Percentiles rank a stretch among this genome's conserved stretches.
Conservation (phyloP, 2,329 filamentous ascomycete species). For the Fusarium equiseti region DNA sequence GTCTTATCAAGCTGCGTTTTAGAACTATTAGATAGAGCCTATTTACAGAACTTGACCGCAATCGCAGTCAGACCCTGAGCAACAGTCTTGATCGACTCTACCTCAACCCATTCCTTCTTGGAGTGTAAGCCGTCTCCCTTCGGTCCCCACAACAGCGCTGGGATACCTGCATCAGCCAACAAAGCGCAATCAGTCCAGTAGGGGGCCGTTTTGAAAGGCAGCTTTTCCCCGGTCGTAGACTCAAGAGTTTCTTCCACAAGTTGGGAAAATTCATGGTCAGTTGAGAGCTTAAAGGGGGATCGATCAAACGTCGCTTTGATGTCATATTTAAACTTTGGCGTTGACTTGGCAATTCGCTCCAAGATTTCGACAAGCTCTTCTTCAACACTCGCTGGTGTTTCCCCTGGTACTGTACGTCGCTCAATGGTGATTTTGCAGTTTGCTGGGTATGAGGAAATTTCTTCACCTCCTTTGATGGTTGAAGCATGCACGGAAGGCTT, state of each 20-base stretch:
- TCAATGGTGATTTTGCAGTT: conserved; percentile 63
- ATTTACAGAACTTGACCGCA: neutral
- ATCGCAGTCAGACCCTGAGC: neutral
- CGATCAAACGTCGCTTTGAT: neutral
- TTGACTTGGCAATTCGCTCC: neutral
- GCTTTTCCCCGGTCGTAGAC: neutral
- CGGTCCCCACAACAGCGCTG: neutral
- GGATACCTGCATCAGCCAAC: neutral
- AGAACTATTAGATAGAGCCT: no score
- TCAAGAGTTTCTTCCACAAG: neutral
- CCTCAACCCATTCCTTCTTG: neutral
- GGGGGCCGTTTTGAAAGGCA: neutral
- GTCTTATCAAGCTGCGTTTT: no score
- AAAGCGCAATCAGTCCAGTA: neutral
- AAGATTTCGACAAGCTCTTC: neutral
- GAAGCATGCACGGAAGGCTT: conserved; percentile 61
- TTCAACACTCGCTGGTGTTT: neutral
- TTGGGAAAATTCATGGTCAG: neutral
- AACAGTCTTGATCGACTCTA: neutral
- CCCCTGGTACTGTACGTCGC: conserved; percentile 58
- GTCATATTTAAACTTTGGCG: neutral
- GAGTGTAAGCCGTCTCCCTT: neutral
- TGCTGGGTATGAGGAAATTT: conserved; percentile 63
- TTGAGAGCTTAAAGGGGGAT: neutral
- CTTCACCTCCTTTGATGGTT: conserved; percentile 63